Evolutionary conservation across 2,329 filamentous ascomycete species (phyloP).

Genomic region (Aspergillus intermedius): DNA sequence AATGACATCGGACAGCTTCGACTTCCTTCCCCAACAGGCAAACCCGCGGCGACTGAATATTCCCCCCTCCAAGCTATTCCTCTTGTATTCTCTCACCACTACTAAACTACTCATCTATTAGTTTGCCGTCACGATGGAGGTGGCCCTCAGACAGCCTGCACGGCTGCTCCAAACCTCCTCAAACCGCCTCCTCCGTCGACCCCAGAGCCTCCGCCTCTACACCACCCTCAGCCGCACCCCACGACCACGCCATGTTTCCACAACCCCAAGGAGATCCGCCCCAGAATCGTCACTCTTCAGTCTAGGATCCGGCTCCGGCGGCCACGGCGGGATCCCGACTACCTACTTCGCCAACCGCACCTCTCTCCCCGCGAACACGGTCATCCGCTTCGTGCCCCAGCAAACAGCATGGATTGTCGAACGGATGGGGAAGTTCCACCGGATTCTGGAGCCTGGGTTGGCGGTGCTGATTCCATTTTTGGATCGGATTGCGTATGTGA

Average conservation of each 20-base stretch:
- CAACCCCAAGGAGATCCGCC: constrained; percentile 21
- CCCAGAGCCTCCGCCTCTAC: constrained; percentile 15
- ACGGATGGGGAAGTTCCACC: constrained; percentile 96
- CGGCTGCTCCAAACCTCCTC: constrained; percentile 26
- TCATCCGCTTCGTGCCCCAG: constrained; percentile 96
- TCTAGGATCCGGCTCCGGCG: constrained; percentile 20
- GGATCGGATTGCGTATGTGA: constrained; percentile 96
- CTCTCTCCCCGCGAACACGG: constrained; percentile 79
- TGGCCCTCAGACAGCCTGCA: constrained; percentile 28
- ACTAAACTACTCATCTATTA: not conserved
- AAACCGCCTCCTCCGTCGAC: constrained; percentile 12
- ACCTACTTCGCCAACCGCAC: constrained; percentile 69
- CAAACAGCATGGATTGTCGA: constrained; percentile 99
- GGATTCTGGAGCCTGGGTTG: constrained; percentile 85
- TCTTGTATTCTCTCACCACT: not conserved
- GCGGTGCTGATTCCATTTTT: constrained; percentile 83
- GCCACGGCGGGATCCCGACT: constrained; percentile 43
- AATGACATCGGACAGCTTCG: constrained; percentile 9
- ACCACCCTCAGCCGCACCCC: constrained; percentile 18
- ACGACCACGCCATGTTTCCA: constrained; percentile 20
- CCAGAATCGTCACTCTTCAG: constrained; percentile 27
- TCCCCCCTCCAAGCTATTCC: constrained; percentile 4
- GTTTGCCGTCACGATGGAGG: constrained; percentile 27
- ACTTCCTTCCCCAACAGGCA: not conserved
- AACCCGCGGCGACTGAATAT: constrained; percentile 6